A percentile compares a stretch with the other conserved stretches of the same genome.
phyloP scores from a whole-genome alignment of 331 rosid species.

The Stylosanthes scabra region DNA sequence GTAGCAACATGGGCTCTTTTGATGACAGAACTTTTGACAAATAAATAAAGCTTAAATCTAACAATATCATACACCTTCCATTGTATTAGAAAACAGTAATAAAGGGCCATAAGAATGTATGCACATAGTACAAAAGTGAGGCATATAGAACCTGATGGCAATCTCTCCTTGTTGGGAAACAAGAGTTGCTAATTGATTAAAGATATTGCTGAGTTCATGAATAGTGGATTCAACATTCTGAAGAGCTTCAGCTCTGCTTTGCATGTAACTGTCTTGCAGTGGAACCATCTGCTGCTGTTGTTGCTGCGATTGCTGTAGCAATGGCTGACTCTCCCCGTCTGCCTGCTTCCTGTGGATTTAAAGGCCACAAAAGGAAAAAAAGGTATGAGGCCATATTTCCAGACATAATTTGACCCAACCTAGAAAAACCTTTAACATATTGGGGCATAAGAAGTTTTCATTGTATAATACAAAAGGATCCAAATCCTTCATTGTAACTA shows the following conservation, averaged over 20 bases:
- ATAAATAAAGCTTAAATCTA: conserved; percentile 15
- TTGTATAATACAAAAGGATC: not conserved
- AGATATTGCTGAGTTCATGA: conserved; percentile 92
- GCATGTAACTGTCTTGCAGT: conserved; percentile 93
- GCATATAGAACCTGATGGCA: conserved; percentile 77
- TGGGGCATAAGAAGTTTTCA: conserved; percentile 7
- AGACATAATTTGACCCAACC: conserved; percentile 21
- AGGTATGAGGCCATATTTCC: conserved; percentile 9
- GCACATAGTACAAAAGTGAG: conserved; percentile 22
- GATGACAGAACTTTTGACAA: conserved; percentile 1
- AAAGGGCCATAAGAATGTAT: conserved; percentile 1
- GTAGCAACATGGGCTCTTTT: conserved; percentile 10
- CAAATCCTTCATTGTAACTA: conserved; percentile 9
- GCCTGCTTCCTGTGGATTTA: conserved; percentile 65
- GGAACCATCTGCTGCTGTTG: conserved; percentile 83
- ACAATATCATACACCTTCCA: conserved; percentile 10
- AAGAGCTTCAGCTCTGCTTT: conserved; percentile 97
- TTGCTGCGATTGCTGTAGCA: conserved; percentile 67
- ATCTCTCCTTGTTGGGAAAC: conserved; percentile 97
- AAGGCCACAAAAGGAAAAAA: conserved; percentile 13
- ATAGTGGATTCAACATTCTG: conserved; percentile 97
- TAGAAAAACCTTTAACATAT: conserved; percentile 8
- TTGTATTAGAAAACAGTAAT: conserved; percentile 20
- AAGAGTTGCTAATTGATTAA: conserved; percentile 92
- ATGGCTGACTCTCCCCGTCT: conserved; percentile 88